phyloP scores from a whole-genome alignment of 371 early-diverging fungal species.

The Rhizopus stolonifer region DNA sequence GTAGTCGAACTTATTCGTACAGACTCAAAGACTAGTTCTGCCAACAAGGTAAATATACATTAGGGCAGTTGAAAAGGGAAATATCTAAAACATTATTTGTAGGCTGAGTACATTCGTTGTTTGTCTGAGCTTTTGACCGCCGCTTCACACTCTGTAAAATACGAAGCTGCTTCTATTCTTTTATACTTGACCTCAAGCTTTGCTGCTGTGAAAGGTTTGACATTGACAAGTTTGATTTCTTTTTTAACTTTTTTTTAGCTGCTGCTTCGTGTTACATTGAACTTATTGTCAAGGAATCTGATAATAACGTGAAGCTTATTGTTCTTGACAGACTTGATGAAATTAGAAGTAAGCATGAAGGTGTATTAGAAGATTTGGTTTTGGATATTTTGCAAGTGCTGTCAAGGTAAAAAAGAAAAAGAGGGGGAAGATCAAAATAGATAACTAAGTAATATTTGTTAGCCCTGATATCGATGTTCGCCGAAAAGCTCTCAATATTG shows the following conservation, averaged over 20 bases:
- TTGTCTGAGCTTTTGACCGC: slow-evolving; percentile 83
- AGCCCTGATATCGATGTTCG: slow-evolving; percentile 96
- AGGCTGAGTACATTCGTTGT: slow-evolving; percentile 84
- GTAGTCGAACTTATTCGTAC: slow-evolving; percentile 94
- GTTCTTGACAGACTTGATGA: slow-evolving; percentile 90
- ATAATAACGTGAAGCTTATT: slow-evolving; percentile 97
- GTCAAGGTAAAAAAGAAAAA: slow-evolving; percentile 46
- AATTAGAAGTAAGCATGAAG: slow-evolving; percentile 81
- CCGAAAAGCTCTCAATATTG: slow-evolving; percentile 82
- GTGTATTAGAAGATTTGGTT: slow-evolving; percentile 84
- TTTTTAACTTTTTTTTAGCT: slow-evolving; percentile 42
- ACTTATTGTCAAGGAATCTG: slow-evolving; percentile 88
- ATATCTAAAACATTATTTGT: neutral
- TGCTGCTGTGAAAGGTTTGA: slow-evolving; percentile 89
- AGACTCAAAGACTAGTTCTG: slow-evolving; percentile 74
- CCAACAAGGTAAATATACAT: slow-evolving; percentile 68
- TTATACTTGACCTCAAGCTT: slow-evolving; percentile 85
- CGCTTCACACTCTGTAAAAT: slow-evolving; percentile 88
- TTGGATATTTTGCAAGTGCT: slow-evolving; percentile 93
- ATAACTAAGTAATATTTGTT: too few species aligned
- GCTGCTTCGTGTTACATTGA: slow-evolving; percentile 90
- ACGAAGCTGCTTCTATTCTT: slow-evolving; percentile 94
- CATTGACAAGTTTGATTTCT: too few species aligned
- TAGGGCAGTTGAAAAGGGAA: neutral
- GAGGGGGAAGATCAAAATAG: too few species aligned